Evolutionary conservation across 805 yeast genomes (phyloP), one percentile per base, ranked within the genome.

Genomic region (Candida maris): DNA sequence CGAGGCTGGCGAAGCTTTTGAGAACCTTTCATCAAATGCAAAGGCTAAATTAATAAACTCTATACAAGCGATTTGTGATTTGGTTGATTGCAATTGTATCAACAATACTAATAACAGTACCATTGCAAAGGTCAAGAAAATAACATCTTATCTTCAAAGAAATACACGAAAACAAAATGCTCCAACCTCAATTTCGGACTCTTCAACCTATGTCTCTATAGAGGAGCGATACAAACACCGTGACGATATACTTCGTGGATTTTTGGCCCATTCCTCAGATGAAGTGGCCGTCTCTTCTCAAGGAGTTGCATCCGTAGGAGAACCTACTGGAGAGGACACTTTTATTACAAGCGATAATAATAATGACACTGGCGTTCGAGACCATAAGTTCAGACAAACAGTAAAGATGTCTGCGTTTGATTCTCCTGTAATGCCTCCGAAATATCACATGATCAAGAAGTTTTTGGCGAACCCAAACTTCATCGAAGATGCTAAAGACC

Each of bases 51-150:
- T 84, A 30, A 73, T 83, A 2, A 69, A 77, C 18, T 75, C 84
- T 5, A 66, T 82, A 17, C 87, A 81, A 45, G 73, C 77, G 4
- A 64, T 85, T 8, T 59, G 81, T 31, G 72, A 77, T 39, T 70
- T 77, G 37, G 73, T 74, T 14, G 56, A 53, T 4, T 59, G 64
- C 41, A 87, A 80, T 37, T 84, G 94, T 61, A 77, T 74, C 1
- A 73, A 85, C 39, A 59, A 61, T 6, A 61, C 75, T 25, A 57
- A 58, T 20, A 77, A 73, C 14, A 83, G 91, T 59, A 62, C 71
- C 16, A 61, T 83, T 8, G 64, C 70, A 38, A 80, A 77, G 48
- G 72, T 81, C 4, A 79, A 77, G 51, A 80, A 79, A 48, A 75
- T 76, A 16, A 73, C 81, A 2, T 71, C 81, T 2, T 71, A 75